A percentile compares a stretch with the other conserved stretches of the same genome.
Evolutionary conservation across 441 rosid genomes (phyloP).

Genomic region (Isatis lusitanica): DNA sequence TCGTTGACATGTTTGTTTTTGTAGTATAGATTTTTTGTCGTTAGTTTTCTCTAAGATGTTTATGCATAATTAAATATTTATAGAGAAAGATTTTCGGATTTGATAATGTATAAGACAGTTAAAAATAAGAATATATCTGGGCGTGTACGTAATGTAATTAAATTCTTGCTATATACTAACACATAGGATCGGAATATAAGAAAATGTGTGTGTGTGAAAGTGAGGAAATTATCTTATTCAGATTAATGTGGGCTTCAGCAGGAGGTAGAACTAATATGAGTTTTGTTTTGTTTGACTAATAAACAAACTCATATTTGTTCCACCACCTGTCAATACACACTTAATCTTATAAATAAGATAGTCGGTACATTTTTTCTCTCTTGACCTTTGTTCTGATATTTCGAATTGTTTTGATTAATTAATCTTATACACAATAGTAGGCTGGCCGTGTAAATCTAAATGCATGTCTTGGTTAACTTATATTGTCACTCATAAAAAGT

Average conservation of each 20-base stretch:
- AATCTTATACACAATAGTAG: neutral
- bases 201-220: neutral
- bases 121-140: neutral
- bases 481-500: neutral
- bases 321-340: slow-evolving; percentile 42
- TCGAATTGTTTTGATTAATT: neutral
- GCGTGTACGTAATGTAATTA: neutral
- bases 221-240: slow-evolving; percentile 21
- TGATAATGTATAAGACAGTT: too few species aligned
- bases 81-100: neutral
- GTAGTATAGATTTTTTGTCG: neutral
- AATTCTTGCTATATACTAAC: neutral
- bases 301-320: slow-evolving; percentile 38
- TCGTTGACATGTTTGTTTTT: neutral
- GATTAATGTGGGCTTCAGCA: slow-evolving; percentile 35
- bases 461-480: neutral
- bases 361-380: neutral
- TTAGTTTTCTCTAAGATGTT: neutral
- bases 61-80: neutral
- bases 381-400: neutral
- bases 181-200: neutral
- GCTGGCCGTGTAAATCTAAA: neutral
- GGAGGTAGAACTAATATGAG: slow-evolving; percentile 41
- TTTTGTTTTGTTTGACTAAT: neutral
- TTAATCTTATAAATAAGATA: slow-evolving; percentile 29